These are phyloP conservation scores for Candida quercuum DNA, from an alignment of 805 yeast species.

Conservation along the genomic window DNA sequence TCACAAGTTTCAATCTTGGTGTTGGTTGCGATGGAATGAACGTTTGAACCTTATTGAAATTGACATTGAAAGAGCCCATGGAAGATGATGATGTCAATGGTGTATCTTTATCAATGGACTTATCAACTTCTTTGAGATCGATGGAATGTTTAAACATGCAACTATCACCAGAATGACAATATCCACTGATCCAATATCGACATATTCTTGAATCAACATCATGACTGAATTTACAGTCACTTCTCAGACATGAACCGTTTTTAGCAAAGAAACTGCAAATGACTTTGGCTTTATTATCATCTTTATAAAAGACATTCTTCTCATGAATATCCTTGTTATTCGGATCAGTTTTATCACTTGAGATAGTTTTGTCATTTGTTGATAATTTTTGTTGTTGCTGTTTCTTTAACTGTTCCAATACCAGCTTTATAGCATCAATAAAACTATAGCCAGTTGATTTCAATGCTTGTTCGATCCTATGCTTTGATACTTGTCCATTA, in stretches of 20 bases:
- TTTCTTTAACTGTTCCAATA: constrained; percentile 18
- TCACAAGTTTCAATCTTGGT: constrained; percentile 8
- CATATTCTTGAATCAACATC: constrained; percentile 37
- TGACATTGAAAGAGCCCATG: not conserved
- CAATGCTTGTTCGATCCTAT: constrained; percentile 31
- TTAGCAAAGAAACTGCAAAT: constrained; percentile 37
- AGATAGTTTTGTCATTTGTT: no score
- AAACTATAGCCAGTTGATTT: constrained; percentile 33
- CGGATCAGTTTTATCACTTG: no score
- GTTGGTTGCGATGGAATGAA: constrained; percentile 1
- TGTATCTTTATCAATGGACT: constrained; percentile 1
- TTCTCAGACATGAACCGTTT: constrained; percentile 36
- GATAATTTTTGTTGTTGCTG: no score
- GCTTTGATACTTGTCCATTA: constrained; percentile 26
- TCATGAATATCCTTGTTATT: no score
- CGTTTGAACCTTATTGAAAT: constrained; percentile 2
- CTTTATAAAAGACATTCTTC: constrained; percentile 3
- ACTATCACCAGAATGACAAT: constrained; percentile 35
- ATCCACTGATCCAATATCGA: constrained; percentile 41
- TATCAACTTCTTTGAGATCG: constrained; percentile 4
- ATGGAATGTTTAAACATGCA: constrained; percentile 35
- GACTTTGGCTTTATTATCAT: constrained; percentile 14
- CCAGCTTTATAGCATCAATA: constrained; percentile 18
- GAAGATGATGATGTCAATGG: constrained; percentile 4
- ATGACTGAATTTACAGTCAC: constrained; percentile 42